Base-by-base conservation (phyloP, 225 moss, liverwort and hornwort genomes). In the Marchantia paleacea region DNA sequence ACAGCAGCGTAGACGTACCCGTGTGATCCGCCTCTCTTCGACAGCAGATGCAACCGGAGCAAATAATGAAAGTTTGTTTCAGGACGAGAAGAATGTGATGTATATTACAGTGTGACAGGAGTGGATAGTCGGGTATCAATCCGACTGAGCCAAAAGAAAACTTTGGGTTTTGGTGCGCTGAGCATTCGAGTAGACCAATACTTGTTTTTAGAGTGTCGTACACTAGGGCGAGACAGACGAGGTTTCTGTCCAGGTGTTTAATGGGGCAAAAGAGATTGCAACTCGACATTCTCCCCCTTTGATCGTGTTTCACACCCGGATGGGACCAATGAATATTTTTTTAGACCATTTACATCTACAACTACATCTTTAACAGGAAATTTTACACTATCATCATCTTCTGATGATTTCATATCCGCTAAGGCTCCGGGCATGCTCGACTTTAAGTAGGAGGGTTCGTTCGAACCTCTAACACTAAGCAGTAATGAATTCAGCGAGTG, bases 271-370 rank as follows among this genome's bases (percentile, higher is more conserved):
- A 91, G 86, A 26, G 84, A 85, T 85, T 87, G 87, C 83, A 88
- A 80, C 75, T 75, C 82, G 74, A 86, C 67, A 61, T 68, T 82
- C 67, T 71, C 62, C 68, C 55, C 77, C 52, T 81, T 86, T 28
- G 89, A 52, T 81, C 80, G 84, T 24, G 88, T 85, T 85, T 87
- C 78, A 71, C 75, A 72, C 78, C 88, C 89, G 62, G 88, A 87
- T 51, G 78, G 84, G 52, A 85, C 79, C 57, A 86, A 85, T 1
- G 90, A 82, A 80, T 87, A 88, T 68, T 78, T 77, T 79, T 83
- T 88, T 54, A 87, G 83, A 20, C 73, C 74, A 82, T 87, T 87
- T 81, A 94, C 88, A 81, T 92, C 91, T 31, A 94, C 86, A 53
- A 89, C 91, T 55, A 91, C 92, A 80, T 92, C 92, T 58, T 91